A percentile compares a stretch with the other conserved stretches of the same genome.
These are phyloP conservation scores for Globisporangium megalacanthum DNA, from an alignment of 352 stramenopile genomes.

Conservation along the genomic window DNA sequence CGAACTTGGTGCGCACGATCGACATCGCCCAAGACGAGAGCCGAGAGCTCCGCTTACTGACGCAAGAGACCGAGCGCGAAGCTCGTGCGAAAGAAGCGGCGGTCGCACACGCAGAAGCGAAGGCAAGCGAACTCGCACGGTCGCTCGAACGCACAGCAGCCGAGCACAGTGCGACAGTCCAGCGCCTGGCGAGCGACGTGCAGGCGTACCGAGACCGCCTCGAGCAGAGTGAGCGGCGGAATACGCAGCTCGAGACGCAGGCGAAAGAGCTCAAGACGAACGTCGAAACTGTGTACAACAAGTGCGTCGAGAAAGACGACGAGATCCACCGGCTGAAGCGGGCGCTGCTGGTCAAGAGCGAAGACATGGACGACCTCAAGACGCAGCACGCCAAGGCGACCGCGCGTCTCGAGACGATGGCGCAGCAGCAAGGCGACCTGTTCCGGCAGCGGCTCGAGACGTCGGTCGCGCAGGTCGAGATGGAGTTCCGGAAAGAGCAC, in stretches of 20 bases:
- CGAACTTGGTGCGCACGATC: constrained; percentile 13
- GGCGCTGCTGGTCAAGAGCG: constrained; percentile 26
- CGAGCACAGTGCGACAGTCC: constrained; percentile 1
- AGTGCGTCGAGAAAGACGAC: constrained; percentile 55
- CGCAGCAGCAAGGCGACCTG: constrained; percentile 53
- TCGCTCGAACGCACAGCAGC: constrained; percentile 4
- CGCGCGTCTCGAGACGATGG: constrained; percentile 46
- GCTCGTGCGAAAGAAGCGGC: constrained; percentile 10
- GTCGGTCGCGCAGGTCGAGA: constrained; percentile 53
- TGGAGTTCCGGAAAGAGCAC: constrained; percentile 68
- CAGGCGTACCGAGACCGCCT: constrained; percentile 25
- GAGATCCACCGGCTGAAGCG: constrained; percentile 48
- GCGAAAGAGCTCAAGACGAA: constrained; percentile 39
- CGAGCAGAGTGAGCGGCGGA: constrained; percentile 28
- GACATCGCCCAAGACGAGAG: constrained; percentile 13
- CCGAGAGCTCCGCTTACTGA: constrained; percentile 9
- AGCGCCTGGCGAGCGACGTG: constrained; percentile 19
- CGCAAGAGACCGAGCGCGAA: constrained; percentile 20
- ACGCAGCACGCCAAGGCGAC: constrained; percentile 38
- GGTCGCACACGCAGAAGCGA: constrained; percentile 7
- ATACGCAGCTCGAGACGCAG: constrained; percentile 35
- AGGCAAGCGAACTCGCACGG: background rate
- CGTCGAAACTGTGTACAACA: constrained; percentile 39
- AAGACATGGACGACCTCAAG: constrained; percentile 48
- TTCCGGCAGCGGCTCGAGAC: constrained; percentile 51